Evolutionary conservation across 176 grass and related monocot genomes (phyloP).

Genomic region (Carex littledalei): DNA sequence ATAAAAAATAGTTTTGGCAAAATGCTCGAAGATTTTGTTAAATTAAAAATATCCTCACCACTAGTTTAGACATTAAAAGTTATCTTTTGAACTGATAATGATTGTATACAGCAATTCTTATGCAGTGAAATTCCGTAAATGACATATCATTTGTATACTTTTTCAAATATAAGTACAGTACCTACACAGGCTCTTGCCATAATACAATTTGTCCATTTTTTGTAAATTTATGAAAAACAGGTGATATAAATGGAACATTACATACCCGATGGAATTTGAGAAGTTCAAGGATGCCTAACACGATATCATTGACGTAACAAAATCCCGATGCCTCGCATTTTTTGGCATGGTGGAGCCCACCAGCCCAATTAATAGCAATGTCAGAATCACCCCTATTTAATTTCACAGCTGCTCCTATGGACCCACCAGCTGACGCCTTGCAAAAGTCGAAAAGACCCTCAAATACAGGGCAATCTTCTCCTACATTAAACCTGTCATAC

Average conservation of each 20-base stretch:
- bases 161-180: background rate
- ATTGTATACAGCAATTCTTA: background rate
- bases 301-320: conserved; percentile 88
- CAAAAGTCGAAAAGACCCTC: conserved; percentile 82
- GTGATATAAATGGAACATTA: background rate
- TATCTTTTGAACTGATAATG: background rate
- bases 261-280: conserved; percentile 73
- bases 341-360: conserved; percentile 87
- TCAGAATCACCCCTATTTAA: conserved; percentile 74
- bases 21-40: background rate
- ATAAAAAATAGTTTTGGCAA: background rate
- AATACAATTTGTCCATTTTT: background rate
- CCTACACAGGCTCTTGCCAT: background rate
- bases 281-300: conserved; percentile 85
- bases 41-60: background rate
- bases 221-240: background rate
- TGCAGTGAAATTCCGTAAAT: background rate
- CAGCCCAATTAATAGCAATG: conserved; percentile 86
- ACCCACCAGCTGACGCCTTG: conserved; percentile 65
- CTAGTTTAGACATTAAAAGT: background rate
- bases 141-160: background rate
- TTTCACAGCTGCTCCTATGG: conserved; percentile 82
- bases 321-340: conserved; percentile 83
- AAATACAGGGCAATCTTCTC: conserved; percentile 89
- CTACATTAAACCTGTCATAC: conserved; percentile 46